phyloP scores from a whole-genome alignment of 352 stramenopile species.

The Phytophthora boehmeriae region DNA sequence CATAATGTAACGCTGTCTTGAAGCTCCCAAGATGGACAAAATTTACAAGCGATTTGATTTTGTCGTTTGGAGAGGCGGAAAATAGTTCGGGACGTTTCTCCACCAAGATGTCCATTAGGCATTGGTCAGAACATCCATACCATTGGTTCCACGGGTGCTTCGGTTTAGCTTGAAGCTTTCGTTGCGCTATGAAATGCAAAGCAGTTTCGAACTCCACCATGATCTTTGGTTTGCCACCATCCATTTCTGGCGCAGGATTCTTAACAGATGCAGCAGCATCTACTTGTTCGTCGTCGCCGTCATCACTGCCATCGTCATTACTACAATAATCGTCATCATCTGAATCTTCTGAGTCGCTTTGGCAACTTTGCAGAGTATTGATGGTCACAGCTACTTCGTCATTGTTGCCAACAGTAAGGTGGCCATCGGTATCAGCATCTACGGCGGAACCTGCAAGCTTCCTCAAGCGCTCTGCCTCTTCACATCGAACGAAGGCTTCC shows the following conservation, averaged over 20 bases:
- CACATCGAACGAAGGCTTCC: slow-evolving; percentile 45
- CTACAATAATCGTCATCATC: slow-evolving; percentile 4
- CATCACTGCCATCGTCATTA: slow-evolving; percentile 16
- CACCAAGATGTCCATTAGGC: slow-evolving; percentile 56
- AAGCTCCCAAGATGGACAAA: slow-evolving; percentile 49
- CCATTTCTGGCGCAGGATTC: no score
- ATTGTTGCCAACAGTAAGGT: background rate
- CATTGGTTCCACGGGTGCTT: slow-evolving; percentile 40
- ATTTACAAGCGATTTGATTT: slow-evolving; percentile 45
- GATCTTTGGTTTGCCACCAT: slow-evolving; percentile 23
- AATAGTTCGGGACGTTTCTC: slow-evolving; percentile 44
- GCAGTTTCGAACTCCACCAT: slow-evolving; percentile 52
- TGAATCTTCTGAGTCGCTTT: slow-evolving; percentile 5
- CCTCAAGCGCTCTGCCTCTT: slow-evolving; percentile 25
- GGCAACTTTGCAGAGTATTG: background rate
- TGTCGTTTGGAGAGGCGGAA: slow-evolving; percentile 3
- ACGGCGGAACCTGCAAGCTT: slow-evolving; percentile 5
- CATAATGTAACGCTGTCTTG: slow-evolving; percentile 67
- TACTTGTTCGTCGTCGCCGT: slow-evolving; percentile 14
- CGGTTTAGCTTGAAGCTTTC: slow-evolving; percentile 43
- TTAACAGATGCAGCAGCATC: background rate
- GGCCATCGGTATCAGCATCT: slow-evolving; percentile 5
- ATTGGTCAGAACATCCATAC: slow-evolving; percentile 42
- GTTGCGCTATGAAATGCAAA: slow-evolving; percentile 55
- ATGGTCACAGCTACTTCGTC: background rate